A percentile compares a stretch with the other conserved stretches of the same genome.
phyloP scores from a whole-genome alignment of 2,329 filamentous ascomycete species.

The Curvularia hawaiiensis region DNA sequence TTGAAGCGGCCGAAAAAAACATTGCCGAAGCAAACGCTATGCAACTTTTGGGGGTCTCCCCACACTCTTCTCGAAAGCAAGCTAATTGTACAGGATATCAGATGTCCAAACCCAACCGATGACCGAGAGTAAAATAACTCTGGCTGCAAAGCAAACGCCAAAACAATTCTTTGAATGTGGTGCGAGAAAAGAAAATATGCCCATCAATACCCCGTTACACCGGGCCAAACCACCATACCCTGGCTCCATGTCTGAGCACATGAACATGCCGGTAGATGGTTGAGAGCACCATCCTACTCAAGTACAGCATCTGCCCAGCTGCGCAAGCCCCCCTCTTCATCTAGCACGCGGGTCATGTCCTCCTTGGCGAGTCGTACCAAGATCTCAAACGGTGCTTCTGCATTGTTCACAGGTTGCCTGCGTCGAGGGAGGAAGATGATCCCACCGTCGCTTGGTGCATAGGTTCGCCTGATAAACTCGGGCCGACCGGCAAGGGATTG shows the following conservation, averaged over 20 bases:
- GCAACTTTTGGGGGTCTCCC: not conserved
- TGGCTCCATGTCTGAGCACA: slow-evolving; percentile 8
- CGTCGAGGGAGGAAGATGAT: slow-evolving; percentile 44
- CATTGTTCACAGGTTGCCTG: slow-evolving; percentile 25
- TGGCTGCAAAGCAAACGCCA: slow-evolving; percentile 12
- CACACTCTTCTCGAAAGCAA: slow-evolving; percentile 7
- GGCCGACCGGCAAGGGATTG: slow-evolving; percentile 35
- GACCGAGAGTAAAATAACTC: slow-evolving; percentile 21
- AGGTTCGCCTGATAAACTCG: slow-evolving; percentile 42
- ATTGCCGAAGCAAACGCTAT: not conserved
- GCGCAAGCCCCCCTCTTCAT: slow-evolving; percentile 36
- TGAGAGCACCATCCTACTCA: slow-evolving; percentile 12
- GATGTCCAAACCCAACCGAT: slow-evolving; percentile 29
- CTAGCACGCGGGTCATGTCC: slow-evolving; percentile 40
- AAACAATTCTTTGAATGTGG: slow-evolving; percentile 16
- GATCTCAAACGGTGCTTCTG: slow-evolving; percentile 43
- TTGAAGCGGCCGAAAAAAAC: not conserved
- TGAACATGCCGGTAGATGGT: slow-evolving; percentile 7
- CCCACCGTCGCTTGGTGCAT: slow-evolving; percentile 39
- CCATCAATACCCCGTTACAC: slow-evolving; percentile 22
- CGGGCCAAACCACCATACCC: slow-evolving; percentile 20
- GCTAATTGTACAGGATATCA: slow-evolving; percentile 47
- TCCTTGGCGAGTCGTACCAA: slow-evolving; percentile 40
- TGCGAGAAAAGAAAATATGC: slow-evolving; percentile 4
- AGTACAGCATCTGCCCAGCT: slow-evolving; percentile 39